Base-by-base conservation (phyloP, 495 filamentous ascomycete species). In the Penicillium waksmanii region DNA sequence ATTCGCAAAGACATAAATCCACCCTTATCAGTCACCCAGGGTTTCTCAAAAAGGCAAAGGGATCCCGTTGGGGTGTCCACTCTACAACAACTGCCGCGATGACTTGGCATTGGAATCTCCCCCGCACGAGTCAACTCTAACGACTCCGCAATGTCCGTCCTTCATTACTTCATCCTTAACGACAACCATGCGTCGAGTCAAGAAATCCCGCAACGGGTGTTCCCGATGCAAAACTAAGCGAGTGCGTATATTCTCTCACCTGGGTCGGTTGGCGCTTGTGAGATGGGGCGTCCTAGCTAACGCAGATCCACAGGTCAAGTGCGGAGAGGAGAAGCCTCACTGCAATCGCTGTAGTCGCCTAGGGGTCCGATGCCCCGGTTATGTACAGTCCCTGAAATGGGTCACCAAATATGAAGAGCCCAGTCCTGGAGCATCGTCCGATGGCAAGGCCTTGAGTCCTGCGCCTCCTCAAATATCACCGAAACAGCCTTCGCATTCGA, bases 301-400 rank as follows among this genome's bases (percentile, higher is more conserved):
- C 4, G 17, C 42, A 17, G 17, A 44, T 17, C 27, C 44, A 57
- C 33, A 84, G 82, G 72, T 85, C 56, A 85, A 85, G 73, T 85
- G 82, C 62, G 82, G 82, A 68, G 82, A 85, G 64, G 75, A 74
- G 31, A 76, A 80, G 40, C 83, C 83, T 35, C 69, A 73, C 50
- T 85, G 83, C 62, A 66, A 60, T 55, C 80, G 82, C 54, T 85
- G 83, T 60, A 75, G 65, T n/a, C 77, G 77, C 35, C 66, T 82
- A 49, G 75, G 78, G 0, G 70, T 84, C 18, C 60, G 61, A 25
- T 85, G 83, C 51, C 83, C 83, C 17, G 83, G 83, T 1, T 85
- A 85, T 61, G 69, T 75, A 4, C 78, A 83, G 63, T 70, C 78
- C 6, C 64, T 85, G 15, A 75, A 78, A 34, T 85, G 83, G 83